Conservation (phyloP, 306 rosid species). For the Mimosa bimucronata region DNA sequence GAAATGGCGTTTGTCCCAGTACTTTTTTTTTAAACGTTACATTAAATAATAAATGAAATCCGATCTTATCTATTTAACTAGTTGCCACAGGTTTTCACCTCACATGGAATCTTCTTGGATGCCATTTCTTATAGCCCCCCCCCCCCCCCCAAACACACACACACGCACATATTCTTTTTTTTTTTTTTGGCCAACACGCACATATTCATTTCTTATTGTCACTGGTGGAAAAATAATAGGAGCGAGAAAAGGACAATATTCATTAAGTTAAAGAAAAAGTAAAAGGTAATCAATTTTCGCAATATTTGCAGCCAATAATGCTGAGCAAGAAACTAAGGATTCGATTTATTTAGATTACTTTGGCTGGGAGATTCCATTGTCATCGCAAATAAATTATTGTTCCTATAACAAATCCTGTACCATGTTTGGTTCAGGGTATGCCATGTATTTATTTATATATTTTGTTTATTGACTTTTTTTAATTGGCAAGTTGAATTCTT, state of each 20-base stretch:
- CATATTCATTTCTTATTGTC: neutral
- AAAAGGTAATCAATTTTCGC: neutral
- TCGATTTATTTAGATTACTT: neutral
- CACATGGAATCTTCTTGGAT: conserved; percentile 8
- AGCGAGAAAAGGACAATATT: neutral
- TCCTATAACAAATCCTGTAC: neutral
- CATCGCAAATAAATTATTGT: conserved; percentile 1
- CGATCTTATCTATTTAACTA: conserved; percentile 43
- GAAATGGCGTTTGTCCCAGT: conserved; percentile 13
- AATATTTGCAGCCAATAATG: neutral
- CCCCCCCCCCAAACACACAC: too few relatives aligned
- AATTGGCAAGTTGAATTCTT: conserved; percentile 16
- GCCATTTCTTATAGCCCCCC: neutral
- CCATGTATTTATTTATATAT: neutral
- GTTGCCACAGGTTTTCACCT: conserved; percentile 3
- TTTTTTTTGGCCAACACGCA: too few relatives aligned
- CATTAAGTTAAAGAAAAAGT: conserved; percentile 9
- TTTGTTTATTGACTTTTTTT: neutral
- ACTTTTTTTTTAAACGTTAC: conserved; percentile 6
- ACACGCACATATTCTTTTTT: too few relatives aligned
- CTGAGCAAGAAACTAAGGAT: conserved; percentile 12
- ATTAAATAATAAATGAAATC: conserved; percentile 7
- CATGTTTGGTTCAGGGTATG: neutral
- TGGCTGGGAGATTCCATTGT: neutral
- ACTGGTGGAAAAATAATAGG: neutral